A percentile compares a stretch with the other conserved stretches of the same genome.
Conservation (phyloP, 2,329 filamentous ascomycete genomes). For the Cercospora citrullina region DNA sequence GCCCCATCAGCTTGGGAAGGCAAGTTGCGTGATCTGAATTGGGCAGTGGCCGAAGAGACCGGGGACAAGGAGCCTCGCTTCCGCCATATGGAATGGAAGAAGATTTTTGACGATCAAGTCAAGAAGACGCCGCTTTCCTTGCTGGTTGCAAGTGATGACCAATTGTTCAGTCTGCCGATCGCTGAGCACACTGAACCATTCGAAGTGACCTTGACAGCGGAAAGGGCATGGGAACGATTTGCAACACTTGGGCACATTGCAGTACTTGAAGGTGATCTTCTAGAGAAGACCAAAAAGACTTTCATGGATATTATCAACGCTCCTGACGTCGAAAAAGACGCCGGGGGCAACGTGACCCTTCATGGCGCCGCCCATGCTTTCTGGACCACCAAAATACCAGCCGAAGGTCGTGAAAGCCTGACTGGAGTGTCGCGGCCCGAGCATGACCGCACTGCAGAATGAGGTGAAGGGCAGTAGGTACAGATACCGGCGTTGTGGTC, state of each 20-base stretch:
- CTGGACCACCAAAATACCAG: constrained; percentile 57
- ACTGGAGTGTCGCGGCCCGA: constrained; percentile 26
- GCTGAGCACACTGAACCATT: constrained; percentile 59
- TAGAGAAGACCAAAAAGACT: constrained; percentile 53
- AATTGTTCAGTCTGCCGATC: constrained; percentile 63
- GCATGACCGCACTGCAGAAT: constrained; percentile 6
- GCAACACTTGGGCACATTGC: constrained; percentile 69
- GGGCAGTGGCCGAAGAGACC: constrained; percentile 54
- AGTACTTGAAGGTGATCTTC: constrained; percentile 54
- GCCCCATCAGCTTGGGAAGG: constrained; percentile 62
- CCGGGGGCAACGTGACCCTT: constrained; percentile 61
- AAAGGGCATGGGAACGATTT: constrained; percentile 64
- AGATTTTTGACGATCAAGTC: constrained; percentile 63
- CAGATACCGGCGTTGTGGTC: not conserved
- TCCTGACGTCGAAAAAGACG: constrained; percentile 59
- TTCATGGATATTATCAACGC: constrained; percentile 56
- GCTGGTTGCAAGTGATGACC: constrained; percentile 43
- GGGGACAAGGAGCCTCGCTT: constrained; percentile 65
- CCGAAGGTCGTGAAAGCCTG: constrained; percentile 31
- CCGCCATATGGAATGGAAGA: constrained; percentile 63
- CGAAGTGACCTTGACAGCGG: constrained; percentile 58
- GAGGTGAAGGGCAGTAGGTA: not conserved
- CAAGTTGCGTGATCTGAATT: constrained; percentile 60
- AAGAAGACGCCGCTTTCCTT: constrained; percentile 52
- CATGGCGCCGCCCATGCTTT: constrained; percentile 65